Evolutionary conservation across 2,329 filamentous ascomycete genomes (phyloP).

Genomic region (Geosmithia flava): DNA sequence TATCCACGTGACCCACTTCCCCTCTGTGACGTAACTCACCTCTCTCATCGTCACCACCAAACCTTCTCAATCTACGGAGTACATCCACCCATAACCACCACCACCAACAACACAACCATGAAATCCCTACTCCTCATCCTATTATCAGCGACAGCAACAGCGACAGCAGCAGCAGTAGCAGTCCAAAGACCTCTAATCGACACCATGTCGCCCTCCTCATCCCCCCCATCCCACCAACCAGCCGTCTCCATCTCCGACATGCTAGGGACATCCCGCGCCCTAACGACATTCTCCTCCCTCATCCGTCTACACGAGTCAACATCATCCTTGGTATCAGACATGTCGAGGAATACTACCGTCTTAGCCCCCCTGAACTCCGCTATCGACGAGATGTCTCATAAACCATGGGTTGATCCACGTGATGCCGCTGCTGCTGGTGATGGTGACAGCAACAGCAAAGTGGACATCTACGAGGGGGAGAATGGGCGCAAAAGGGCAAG

Average conservation of each 20-base stretch:
- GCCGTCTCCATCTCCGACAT: slow-evolving; percentile 70
- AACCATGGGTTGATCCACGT: slow-evolving; percentile 71
- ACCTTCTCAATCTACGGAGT: not conserved
- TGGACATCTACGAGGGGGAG: slow-evolving; percentile 60
- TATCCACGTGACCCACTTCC: not conserved
- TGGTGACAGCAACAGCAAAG: too few relatives aligned
- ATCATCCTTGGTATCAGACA: slow-evolving; percentile 54
- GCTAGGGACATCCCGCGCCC: slow-evolving; percentile 62
- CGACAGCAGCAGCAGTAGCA: not conserved
- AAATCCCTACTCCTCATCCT: not conserved
- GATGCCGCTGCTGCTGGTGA: slow-evolving; percentile 48
- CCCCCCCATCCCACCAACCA: slow-evolving; percentile 15
- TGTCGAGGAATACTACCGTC: slow-evolving; percentile 62
- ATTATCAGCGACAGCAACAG: not conserved
- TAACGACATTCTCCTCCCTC: slow-evolving; percentile 77
- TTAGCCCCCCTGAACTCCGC: slow-evolving; percentile 79
- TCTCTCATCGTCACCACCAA: not conserved
- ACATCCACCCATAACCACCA: not conserved
- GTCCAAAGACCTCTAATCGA: not conserved
- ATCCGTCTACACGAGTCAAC: slow-evolving; percentile 64
- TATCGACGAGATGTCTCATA: slow-evolving; percentile 64
- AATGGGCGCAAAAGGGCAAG: slow-evolving; percentile 66
- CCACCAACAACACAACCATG: not conserved
- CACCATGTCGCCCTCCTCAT: not conserved
- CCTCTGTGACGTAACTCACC: too few relatives aligned